Evolutionary conservation across 352 stramenopile genomes (phyloP).

Genomic region (Pythium aristosporum): DNA sequence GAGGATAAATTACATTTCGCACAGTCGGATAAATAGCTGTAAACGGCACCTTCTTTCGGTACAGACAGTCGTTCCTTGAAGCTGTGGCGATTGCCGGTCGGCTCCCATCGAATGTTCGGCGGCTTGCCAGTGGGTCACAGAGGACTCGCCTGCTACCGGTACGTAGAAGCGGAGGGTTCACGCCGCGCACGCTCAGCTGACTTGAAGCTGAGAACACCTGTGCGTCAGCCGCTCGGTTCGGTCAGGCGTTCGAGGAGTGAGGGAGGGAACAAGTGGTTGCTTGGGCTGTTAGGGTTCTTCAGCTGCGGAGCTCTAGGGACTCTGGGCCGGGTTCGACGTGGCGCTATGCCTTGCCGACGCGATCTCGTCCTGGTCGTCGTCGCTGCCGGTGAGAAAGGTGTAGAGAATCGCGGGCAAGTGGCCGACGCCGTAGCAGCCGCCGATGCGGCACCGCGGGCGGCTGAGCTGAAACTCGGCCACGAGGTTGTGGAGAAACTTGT

Average conservation of each 20-base stretch:
- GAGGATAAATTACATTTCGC: not conserved
- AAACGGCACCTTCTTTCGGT: conserved; percentile 17
- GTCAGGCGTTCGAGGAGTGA: no score
- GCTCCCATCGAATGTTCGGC: conserved; percentile 7
- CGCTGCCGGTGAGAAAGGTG: conserved; percentile 18
- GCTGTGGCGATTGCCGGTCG: not conserved
- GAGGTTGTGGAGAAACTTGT: conserved; percentile 48
- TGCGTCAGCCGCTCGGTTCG: no score
- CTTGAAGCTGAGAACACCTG: not conserved
- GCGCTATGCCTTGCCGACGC: not conserved
- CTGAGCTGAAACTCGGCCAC: conserved; percentile 47
- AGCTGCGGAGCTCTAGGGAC: not conserved
- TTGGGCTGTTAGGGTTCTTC: not conserved
- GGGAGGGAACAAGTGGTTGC: not conserved
- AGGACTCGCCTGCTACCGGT: not conserved
- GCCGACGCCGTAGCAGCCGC: conserved; percentile 40
- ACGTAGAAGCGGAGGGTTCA: not conserved
- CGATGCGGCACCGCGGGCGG: conserved; percentile 41
- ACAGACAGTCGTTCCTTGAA: conserved; percentile 8
- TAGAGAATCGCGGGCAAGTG: conserved; percentile 45
- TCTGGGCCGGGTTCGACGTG: not conserved
- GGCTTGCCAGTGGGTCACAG: conserved; percentile 9
- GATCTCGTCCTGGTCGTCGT: conserved; percentile 1
- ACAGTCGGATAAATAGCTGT: conserved; percentile 10
- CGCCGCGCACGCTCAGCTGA: not conserved